These are phyloP conservation scores for Mortierella sp. DNA, from an alignment of 371 early-diverging fungal species.

Conservation along the genomic window DNA sequence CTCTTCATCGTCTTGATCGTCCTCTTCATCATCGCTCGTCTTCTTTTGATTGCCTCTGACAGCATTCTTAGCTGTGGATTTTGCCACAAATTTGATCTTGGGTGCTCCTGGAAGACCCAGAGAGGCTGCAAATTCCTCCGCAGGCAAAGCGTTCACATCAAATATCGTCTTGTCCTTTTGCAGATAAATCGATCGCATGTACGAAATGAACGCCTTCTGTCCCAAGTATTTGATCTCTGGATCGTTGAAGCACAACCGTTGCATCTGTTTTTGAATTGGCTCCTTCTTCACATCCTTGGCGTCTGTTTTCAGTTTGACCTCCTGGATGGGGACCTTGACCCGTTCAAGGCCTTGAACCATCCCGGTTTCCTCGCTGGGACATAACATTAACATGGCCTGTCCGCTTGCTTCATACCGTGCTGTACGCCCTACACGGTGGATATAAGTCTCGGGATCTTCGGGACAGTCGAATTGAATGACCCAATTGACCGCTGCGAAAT, in stretches of 20 bases:
- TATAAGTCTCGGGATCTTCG: conserved; percentile 94
- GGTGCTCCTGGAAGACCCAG: conserved; percentile 96
- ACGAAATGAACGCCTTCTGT: conserved; percentile 95
- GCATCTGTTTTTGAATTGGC: conserved; percentile 82
- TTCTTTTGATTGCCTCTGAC: conserved; percentile 60
- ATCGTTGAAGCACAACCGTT: conserved; percentile 90
- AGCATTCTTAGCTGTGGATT: conserved; percentile 68
- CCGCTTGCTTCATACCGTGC: conserved; percentile 94
- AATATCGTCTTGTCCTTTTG: conserved; percentile 91
- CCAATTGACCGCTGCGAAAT: conserved; percentile 98
- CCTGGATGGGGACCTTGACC: conserved; percentile 86
- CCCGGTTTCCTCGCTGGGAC: conserved; percentile 88
- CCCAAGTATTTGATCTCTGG: conserved; percentile 96
- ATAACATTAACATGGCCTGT: conserved; percentile 84
- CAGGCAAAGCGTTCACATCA: conserved; percentile 85
- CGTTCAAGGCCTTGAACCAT: conserved; percentile 78
- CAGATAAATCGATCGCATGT: conserved; percentile 90
- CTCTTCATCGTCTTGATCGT: conserved; percentile 33
- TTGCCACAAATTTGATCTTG: conserved; percentile 85
- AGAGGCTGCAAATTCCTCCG: conserved; percentile 87
- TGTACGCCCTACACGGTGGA: conserved; percentile 98
- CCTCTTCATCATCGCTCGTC: conserved; percentile 27
- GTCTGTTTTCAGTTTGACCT: conserved; percentile 71
- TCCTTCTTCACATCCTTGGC: conserved; percentile 72
- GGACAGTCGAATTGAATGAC: conserved; percentile 98